These are phyloP conservation scores for Diutina sp. DNA, from an alignment of 1,139 yeast species.

Conservation along the genomic window DNA sequence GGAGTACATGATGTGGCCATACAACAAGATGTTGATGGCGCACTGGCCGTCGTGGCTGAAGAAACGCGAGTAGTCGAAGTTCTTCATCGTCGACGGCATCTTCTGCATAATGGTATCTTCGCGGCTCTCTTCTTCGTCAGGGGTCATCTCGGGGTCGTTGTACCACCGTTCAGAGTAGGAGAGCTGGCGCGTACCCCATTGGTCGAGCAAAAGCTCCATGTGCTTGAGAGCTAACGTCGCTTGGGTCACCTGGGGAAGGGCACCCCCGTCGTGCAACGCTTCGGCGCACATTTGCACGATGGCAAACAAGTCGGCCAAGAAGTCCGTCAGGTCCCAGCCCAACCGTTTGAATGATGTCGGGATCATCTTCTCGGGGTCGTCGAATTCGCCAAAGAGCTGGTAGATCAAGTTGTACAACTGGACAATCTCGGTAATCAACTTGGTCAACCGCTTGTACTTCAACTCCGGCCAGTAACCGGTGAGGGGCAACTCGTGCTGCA, in stretches of 20 bases:
- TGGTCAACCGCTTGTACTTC: conserved; percentile 15
- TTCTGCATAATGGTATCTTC: conserved; percentile 1
- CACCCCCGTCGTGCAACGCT: conserved; percentile 14
- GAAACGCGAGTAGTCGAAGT: conserved; percentile 16
- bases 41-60: conserved; percentile 23
- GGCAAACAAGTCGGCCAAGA: conserved; percentile 20
- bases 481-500: conserved; percentile 19
- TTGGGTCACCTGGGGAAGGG: conserved; percentile 22
- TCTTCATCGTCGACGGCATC: conserved; percentile 2
- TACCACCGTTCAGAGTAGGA: conserved; percentile 19
- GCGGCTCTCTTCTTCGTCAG: conserved; percentile 1
- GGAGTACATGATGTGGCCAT: conserved; percentile 20
- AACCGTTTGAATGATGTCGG: conserved; percentile 15
- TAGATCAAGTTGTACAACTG: conserved; percentile 17
- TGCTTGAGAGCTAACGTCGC: conserved; percentile 22
- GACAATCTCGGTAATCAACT: conserved; percentile 15
- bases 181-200: conserved; percentile 17
- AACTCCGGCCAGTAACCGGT: conserved; percentile 24
- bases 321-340: conserved; percentile 20
- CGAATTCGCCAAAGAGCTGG: conserved; percentile 14
- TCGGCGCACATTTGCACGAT: conserved; percentile 22
- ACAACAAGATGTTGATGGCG: conserved; percentile 16
- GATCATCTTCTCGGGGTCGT: conserved; percentile 18
- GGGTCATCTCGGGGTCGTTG: conserved; percentile 3
- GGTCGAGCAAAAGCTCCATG: conserved; percentile 15